phyloP scores from a whole-genome alignment of 148 eudicot species.

The Camellia sinensis region DNA sequence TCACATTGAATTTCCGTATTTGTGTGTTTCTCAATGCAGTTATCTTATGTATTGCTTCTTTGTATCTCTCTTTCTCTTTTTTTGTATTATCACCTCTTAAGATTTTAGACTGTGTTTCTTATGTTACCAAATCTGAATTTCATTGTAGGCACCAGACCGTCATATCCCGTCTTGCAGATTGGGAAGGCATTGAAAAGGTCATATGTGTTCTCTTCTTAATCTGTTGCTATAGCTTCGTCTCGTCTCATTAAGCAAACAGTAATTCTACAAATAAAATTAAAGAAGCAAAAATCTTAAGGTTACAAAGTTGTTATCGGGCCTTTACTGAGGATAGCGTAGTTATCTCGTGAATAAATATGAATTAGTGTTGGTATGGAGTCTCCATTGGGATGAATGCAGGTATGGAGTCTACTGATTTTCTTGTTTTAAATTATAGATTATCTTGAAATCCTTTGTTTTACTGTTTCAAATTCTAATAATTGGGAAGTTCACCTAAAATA shows the following conservation, averaged over 20 bases:
- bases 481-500: background rate
- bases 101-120: background rate
- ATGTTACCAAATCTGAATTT: conserved; percentile 11
- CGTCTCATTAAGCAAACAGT: background rate
- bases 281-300: background rate
- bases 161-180: conserved; percentile 80
- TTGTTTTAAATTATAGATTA: background rate
- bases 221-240: background rate
- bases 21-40: background rate
- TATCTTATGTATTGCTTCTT: background rate
- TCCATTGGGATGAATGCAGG: conserved; percentile 99
- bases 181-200: conserved; percentile 91
- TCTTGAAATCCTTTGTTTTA: background rate
- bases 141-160: conserved; percentile 67
- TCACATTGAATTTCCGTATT: background rate
- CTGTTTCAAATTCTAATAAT: background rate
- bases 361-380: background rate
- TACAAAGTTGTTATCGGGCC: background rate
- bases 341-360: background rate
- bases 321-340: background rate
- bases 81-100: background rate
- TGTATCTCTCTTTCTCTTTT: background rate
- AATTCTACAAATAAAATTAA: background rate
- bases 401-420: conserved; percentile 17
- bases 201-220: conserved; percentile 6